phyloP scores from a whole-genome alignment of 2,329 filamentous ascomycete species.

The Penicillium sp. region DNA sequence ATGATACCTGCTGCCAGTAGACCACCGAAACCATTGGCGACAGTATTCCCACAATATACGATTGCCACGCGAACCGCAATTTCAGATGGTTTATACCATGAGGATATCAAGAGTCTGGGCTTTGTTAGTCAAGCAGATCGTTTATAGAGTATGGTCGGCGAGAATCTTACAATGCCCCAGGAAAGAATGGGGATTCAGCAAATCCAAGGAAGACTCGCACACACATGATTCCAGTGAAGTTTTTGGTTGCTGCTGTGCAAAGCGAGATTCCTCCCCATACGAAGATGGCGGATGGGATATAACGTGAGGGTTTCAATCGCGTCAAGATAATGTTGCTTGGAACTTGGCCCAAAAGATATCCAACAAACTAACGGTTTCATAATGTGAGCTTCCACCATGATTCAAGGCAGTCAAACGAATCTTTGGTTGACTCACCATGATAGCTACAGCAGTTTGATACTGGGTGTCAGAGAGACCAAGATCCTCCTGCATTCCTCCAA shows the following conservation, averaged over 20 bases:
- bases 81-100: constrained; percentile 70
- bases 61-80: constrained; percentile 48
- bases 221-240: constrained; percentile 20
- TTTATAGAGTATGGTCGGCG: too few relatives aligned
- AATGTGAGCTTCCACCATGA: neutral
- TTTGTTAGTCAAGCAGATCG: neutral
- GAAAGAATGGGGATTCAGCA: constrained; percentile 63
- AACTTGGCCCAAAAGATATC: constrained; percentile 53
- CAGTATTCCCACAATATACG: constrained; percentile 46
- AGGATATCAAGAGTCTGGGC: constrained; percentile 26
- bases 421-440: constrained; percentile 54
- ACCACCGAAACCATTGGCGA: constrained; percentile 45
- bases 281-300: constrained; percentile 41
- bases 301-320: constrained; percentile 29
- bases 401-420: neutral
- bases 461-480: constrained; percentile 58
- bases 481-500: constrained; percentile 66
- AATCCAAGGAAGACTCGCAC: constrained; percentile 40
- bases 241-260: constrained; percentile 42
- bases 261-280: constrained; percentile 22
- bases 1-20: constrained; percentile 34
- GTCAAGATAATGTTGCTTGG: constrained; percentile 42
- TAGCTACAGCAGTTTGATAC: constrained; percentile 65
- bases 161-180: constrained; percentile 41
- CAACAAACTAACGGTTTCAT: constrained; percentile 19